Percentiles rank a stretch among this genome's conserved stretches.
Evolutionary conservation across 495 filamentous ascomycete species (phyloP).

Genomic region (Tuber aestivum): DNA sequence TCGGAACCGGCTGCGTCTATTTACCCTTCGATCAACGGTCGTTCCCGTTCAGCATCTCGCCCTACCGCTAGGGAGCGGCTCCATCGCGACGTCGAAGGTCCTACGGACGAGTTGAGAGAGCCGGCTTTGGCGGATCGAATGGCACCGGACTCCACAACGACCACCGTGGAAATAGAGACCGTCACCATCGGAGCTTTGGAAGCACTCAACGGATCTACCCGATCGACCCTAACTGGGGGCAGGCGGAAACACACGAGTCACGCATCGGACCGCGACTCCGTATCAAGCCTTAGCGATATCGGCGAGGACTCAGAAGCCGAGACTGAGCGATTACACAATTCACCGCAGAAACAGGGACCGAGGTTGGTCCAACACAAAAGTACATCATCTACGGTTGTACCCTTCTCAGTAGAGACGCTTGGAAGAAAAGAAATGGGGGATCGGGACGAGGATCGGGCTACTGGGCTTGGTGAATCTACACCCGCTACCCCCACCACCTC

Average conservation of each 20-base stretch:
- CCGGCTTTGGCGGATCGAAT: slow-evolving; percentile 38
- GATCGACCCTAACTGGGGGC: slow-evolving; percentile 23
- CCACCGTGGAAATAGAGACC: slow-evolving; percentile 28
- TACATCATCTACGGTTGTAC: slow-evolving; percentile 28
- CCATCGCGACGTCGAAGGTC: slow-evolving; percentile 34
- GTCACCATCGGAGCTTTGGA: slow-evolving; percentile 34
- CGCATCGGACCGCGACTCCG: slow-evolving; percentile 42
- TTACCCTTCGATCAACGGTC: slow-evolving; percentile 22
- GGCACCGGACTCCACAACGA: slow-evolving; percentile 36
- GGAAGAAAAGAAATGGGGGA: slow-evolving; percentile 32
- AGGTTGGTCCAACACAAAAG: slow-evolving; percentile 35
- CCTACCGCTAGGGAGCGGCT: slow-evolving; percentile 26
- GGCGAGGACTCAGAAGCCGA: slow-evolving; percentile 98
- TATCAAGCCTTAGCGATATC: slow-evolving; percentile 83
- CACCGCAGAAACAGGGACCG: slow-evolving; percentile 62
- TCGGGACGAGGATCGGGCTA: slow-evolving; percentile 26
- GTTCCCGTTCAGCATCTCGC: slow-evolving; percentile 32
- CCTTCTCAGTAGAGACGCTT: slow-evolving; percentile 37
- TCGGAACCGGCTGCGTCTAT: slow-evolving; percentile 28
- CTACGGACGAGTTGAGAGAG: slow-evolving; percentile 29
- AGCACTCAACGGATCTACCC: slow-evolving; percentile 28
- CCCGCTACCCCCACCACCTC: slow-evolving; percentile 31
- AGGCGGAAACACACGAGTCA: slow-evolving; percentile 34
- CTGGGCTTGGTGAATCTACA: slow-evolving; percentile 21
- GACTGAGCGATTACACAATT: slow-evolving; percentile 87